Conservation (phyloP, 441 rosid species). For the Populus hybrid region DNA sequence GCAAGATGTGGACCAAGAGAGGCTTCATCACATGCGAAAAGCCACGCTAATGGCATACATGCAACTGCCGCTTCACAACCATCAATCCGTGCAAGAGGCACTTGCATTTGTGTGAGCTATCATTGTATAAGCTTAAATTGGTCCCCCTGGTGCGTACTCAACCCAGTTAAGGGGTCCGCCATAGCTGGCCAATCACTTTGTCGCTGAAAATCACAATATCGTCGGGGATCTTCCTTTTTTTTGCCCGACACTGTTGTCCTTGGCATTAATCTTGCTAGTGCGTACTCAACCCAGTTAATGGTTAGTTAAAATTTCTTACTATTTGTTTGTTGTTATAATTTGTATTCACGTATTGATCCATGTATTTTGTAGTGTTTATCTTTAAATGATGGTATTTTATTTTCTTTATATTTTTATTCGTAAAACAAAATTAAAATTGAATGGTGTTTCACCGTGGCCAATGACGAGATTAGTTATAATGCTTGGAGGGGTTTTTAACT, state of each 20-base stretch:
- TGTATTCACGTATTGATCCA: too few species aligned
- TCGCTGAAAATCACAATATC: background rate
- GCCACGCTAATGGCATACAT: constrained; percentile 3
- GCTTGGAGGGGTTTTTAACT: too few species aligned
- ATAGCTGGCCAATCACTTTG: constrained; percentile 23
- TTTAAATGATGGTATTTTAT: too few species aligned
- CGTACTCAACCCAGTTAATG: too few species aligned
- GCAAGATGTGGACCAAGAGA: constrained; percentile 23
- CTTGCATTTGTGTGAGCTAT: background rate
- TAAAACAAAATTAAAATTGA: too few species aligned
- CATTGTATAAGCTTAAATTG: background rate
- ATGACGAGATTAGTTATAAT: too few species aligned
- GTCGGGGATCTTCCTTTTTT: background rate
- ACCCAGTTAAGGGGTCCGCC: constrained; percentile 7
- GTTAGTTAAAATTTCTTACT: background rate
- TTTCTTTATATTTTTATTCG: too few species aligned
- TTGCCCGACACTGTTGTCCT: background rate
- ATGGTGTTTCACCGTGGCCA: too few species aligned
- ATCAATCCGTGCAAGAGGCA: background rate
- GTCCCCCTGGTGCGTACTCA: background rate
- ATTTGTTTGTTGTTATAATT: too few species aligned
- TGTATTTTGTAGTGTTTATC: too few species aligned
- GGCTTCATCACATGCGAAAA: constrained; percentile 21
- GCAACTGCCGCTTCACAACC: constrained; percentile 2
- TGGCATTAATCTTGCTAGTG: background rate